Percentiles rank a stretch among this genome's conserved stretches.
Evolutionary conservation across 1,139 yeast genomes (phyloP).

Genomic region (Barnettozyma hawaiiensis): DNA sequence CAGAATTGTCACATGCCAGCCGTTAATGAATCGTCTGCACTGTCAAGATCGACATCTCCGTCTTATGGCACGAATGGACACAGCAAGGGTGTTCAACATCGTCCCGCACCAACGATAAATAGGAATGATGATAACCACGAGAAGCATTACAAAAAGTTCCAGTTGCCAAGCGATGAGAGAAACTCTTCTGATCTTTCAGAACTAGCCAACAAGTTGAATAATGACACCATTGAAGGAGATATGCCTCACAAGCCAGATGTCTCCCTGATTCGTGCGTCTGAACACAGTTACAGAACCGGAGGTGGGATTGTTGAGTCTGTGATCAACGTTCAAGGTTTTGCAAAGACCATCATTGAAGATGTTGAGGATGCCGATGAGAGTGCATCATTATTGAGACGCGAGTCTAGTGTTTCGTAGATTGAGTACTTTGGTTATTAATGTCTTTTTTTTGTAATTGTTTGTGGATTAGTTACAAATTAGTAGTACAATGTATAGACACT

Average conservation of each 20-base stretch:
- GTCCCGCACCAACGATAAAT: not conserved
- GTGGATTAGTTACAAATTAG: too few species aligned
- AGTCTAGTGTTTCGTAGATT: not conserved
- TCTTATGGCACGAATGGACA: constrained; percentile 4
- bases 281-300: constrained; percentile 38
- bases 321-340: constrained; percentile 79
- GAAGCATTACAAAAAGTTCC: constrained; percentile 14
- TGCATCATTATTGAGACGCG: not conserved
- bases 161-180: constrained; percentile 7
- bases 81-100: not conserved
- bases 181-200: constrained; percentile 19
- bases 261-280: constrained; percentile 2
- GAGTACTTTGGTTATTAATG: too few species aligned
- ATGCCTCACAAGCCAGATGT: not conserved
- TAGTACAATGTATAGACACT: too few species aligned
- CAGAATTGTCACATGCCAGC: not conserved
- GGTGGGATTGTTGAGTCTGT: constrained; percentile 84
- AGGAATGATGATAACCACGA: constrained; percentile 1
- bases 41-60: constrained; percentile 18
- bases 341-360: constrained; percentile 74
- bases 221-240: not conserved
- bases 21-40: constrained; percentile 3
- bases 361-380: constrained; percentile 19
- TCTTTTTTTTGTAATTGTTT: too few species aligned
- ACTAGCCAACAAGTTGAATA: constrained; percentile 7